phyloP scores from a whole-genome alignment of 345 rosid species.

The Rubroshorea leprosula region DNA sequence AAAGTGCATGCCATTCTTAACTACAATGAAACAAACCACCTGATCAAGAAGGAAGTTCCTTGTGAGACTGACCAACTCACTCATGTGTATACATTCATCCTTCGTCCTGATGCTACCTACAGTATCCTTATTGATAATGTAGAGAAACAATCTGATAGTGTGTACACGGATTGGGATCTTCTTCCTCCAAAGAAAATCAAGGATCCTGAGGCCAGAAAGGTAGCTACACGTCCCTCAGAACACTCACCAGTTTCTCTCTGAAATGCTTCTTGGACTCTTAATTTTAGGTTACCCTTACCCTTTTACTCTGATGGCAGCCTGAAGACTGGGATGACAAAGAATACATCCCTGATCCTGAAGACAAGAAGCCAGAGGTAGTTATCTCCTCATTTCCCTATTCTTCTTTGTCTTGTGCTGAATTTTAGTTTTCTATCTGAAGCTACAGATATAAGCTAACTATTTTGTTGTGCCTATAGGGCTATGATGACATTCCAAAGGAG shows the following conservation, averaged over 20 bases:
- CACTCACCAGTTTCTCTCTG: neutral
- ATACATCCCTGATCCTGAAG: conserved; percentile 90
- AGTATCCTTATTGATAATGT: conserved; percentile 82
- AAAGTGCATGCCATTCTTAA: conserved; percentile 98
- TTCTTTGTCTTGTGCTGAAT: neutral
- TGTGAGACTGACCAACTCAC: conserved; percentile 98
- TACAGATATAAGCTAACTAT: neutral
- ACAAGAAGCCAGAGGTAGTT: conserved; percentile 82
- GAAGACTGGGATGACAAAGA: conserved; percentile 98
- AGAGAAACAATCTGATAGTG: conserved; percentile 90
- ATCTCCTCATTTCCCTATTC: neutral
- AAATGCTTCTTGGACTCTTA: neutral
- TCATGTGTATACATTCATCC: conserved; percentile 86
- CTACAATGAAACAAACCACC: conserved; percentile 71
- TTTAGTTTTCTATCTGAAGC: neutral
- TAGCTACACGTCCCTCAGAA: conserved; percentile 13
- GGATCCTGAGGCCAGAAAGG: conserved; percentile 95
- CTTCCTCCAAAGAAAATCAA: conserved; percentile 83
- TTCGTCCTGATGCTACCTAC: conserved; percentile 92
- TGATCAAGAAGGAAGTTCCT: conserved; percentile 96
- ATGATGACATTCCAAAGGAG: conserved; percentile 96
- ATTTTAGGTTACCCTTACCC: neutral
- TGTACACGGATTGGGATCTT: conserved; percentile 92
- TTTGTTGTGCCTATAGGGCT: conserved; percentile 38
- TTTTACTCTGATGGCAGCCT: conserved; percentile 47